Evolutionary conservation across 108 stramenopile genomes (phyloP), one percentile per base, ranked within the genome.

Genomic region (Nannochloropsis salina): DNA sequence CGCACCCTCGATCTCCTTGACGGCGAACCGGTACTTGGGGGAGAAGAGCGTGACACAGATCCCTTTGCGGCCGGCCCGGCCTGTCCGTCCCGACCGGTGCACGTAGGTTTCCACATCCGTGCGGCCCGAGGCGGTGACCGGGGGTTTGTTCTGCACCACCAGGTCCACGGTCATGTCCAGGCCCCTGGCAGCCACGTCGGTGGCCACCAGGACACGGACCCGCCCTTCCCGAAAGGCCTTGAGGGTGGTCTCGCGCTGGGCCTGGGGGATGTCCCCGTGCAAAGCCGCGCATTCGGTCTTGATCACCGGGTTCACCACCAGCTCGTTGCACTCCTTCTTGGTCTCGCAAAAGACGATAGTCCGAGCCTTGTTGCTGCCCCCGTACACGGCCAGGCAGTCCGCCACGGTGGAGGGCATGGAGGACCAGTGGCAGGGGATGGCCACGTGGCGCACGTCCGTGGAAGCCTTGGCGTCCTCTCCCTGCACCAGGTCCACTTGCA

Each of bases 201-300:
- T 99, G 1, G 99, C 99, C 18, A 99, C 97, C 83, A 99, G 92
- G 12, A 98, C 98, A 86, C 96, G 94, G 90, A 99, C 95, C 1
- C 94, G 90, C 44, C 97, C 96, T 6, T 94, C 92, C 42, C 96
- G 93, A 92, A 99, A 99, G 20, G 95, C 96, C 79, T 93, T 90
- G 45, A 99, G 93, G 42, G 97, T 99, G 31, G 95, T 92, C 86
- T 99, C 98, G 89, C 98, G 96, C 89, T 97, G 96, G 85, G 94
- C 94, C 92, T 99, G 98, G 44, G 95, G 94, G 85, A 99, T 97
- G 92, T 99, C 99, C n/a, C 99, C 99, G 89, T 99, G 99, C 51
- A 99, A 92, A 6, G 96, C 97, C 42, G 87, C 85, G 79, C 87
- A 90, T 9, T 90, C 89, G 45, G 85, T 90, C 6, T 85, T 90